These are phyloP conservation scores for Coccomyxa subellipsoidea DNA, from an alignment of 163 green algal genomes.

Conservation along the genomic window DNA sequence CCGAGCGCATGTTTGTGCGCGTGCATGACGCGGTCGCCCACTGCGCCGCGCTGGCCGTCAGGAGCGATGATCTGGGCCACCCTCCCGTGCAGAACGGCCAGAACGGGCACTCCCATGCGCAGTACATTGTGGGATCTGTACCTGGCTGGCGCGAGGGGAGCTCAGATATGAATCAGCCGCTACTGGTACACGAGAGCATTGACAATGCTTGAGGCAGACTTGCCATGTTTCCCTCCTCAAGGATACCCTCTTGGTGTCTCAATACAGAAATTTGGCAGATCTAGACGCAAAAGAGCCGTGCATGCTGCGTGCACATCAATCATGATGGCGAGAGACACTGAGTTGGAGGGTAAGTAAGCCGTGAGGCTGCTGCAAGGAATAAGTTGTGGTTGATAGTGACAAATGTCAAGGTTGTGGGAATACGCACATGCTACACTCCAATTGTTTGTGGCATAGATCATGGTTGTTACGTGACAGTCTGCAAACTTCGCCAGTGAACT, in stretches of 20 bases:
- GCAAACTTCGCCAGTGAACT: too few species aligned
- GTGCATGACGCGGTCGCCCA: conserved; percentile 30
- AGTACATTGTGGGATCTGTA: neutral
- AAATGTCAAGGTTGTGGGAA: too few species aligned
- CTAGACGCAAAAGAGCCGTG: too few species aligned
- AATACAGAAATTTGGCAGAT: neutral
- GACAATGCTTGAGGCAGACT: neutral
- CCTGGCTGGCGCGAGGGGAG: neutral
- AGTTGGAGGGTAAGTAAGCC: too few species aligned
- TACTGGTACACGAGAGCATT: neutral
- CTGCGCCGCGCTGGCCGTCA: neutral
- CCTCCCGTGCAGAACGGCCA: neutral
- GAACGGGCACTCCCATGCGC: neutral
- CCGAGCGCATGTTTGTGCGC: conserved; percentile 26
- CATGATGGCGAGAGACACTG: too few species aligned
- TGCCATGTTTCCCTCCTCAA: too few species aligned
- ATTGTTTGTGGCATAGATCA: too few species aligned
- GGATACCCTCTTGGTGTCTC: neutral
- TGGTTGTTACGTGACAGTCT: too few species aligned
- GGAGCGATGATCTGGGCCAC: neutral
- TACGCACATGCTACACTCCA: too few species aligned
- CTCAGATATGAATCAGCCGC: neutral
- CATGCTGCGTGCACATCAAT: too few species aligned
- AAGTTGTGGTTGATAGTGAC: too few species aligned
- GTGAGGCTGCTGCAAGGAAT: too few species aligned